phyloP scores from a whole-genome alignment of 2,329 filamentous ascomycete genomes.

The Colletotrichum sp. region DNA sequence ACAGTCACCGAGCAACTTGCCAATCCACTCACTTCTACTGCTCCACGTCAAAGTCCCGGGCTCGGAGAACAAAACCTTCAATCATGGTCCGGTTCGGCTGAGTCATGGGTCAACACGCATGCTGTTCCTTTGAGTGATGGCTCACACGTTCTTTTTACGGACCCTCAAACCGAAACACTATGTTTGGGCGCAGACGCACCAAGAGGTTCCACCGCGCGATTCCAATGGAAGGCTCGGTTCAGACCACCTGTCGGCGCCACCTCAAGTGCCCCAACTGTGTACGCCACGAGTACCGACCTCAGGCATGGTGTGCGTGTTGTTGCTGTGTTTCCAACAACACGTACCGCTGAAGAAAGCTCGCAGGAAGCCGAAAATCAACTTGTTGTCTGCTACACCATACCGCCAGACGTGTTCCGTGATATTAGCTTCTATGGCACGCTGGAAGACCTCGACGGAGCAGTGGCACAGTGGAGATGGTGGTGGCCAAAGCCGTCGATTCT shows the following conservation, averaged over 20 bases:
- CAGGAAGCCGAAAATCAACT: constrained; percentile 32
- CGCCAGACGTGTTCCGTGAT: constrained; percentile 57
- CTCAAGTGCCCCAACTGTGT: constrained; percentile 50
- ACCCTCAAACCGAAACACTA: constrained; percentile 60
- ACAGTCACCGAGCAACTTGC: background rate
- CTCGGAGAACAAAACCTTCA: background rate
- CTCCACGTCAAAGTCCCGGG: background rate
- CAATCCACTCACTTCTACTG: background rate
- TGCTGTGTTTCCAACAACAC: constrained; percentile 55
- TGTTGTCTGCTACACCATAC: constrained; percentile 66
- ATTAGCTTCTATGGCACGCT: constrained; percentile 24
- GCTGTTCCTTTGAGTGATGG: constrained; percentile 71
- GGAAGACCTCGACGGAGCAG: background rate
- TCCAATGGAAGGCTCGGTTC: constrained; percentile 65
- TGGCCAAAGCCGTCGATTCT: background rate
- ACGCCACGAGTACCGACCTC: constrained; percentile 61
- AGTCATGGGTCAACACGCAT: background rate
- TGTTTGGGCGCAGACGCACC: constrained; percentile 68
- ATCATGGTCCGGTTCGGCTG: background rate
- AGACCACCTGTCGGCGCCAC: constrained; percentile 32
- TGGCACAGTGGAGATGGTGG: constrained; percentile 23
- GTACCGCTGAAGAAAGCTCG: background rate
- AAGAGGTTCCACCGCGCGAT: constrained; percentile 51
- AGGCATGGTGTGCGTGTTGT: constrained; percentile 63
- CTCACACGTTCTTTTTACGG: constrained; percentile 68